Evolutionary conservation across 768 basidiomycete genomes (phyloP).

Genomic region (Russula ochroleuca): DNA sequence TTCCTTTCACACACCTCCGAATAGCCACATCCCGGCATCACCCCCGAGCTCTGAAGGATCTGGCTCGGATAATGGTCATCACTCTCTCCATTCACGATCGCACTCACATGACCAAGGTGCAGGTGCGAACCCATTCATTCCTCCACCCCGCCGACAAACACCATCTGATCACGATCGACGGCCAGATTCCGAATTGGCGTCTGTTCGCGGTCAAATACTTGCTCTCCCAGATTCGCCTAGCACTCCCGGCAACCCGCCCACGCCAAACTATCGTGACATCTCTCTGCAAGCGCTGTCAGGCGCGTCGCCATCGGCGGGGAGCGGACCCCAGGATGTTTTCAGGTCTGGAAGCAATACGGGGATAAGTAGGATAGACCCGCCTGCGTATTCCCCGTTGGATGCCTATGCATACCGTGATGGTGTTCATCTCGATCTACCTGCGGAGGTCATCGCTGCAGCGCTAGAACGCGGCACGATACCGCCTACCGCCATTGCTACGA

Average conservation of each 20-base stretch:
- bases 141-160: constrained; percentile 55
- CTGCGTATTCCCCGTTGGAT: constrained; percentile 86
- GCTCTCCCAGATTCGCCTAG: constrained; percentile 70
- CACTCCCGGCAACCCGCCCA: constrained; percentile 70
- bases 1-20: constrained; percentile 53
- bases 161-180: constrained; percentile 63
- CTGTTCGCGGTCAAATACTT: constrained; percentile 54
- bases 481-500: constrained; percentile 48
- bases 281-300: constrained; percentile 62
- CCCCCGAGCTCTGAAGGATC: constrained; percentile 33
- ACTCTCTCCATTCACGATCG: constrained; percentile 50
- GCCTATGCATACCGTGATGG: constrained; percentile 81
- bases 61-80: constrained; percentile 31
- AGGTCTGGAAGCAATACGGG: constrained; percentile 35
- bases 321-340: constrained; percentile 8
- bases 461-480: constrained; percentile 71
- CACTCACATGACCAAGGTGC: constrained; percentile 49
- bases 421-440: constrained; percentile 89
- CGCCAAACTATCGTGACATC: constrained; percentile 80
- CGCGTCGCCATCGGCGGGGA: constrained; percentile 9
- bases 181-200: constrained; percentile 59
- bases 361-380: constrained; percentile 61
- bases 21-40: constrained; percentile 47
- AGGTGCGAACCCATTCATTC: constrained; percentile 85
- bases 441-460: constrained; percentile 87